Conservation (phyloP, 169 alveolate genomes). For the Theileria orientalis region DNA sequence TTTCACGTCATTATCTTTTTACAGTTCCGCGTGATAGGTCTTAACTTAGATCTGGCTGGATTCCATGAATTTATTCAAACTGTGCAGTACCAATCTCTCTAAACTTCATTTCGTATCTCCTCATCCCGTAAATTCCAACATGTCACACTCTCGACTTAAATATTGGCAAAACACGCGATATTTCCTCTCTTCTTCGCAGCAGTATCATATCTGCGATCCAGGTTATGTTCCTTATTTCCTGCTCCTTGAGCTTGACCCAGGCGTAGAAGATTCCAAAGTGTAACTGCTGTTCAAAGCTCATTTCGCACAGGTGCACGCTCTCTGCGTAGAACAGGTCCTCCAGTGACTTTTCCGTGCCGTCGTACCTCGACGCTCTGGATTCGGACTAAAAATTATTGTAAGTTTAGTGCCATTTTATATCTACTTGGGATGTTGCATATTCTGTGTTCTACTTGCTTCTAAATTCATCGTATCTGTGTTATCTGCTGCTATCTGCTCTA, state of each 20-base stretch:
- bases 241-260: conserved; percentile 96
- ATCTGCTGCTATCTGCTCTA: conserved; percentile 40
- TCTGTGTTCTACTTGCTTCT: conserved; percentile 1
- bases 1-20: too few relatives aligned
- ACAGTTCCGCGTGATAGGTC: neutral
- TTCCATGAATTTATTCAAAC: neutral
- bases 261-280: conserved; percentile 96
- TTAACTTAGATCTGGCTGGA: conserved; percentile 1
- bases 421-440: too few relatives aligned
- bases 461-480: too few relatives aligned
- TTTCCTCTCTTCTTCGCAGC: conserved; percentile 81
- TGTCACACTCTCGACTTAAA: conserved; percentile 62
- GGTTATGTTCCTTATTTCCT: conserved; percentile 94
- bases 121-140: neutral
- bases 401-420: neutral
- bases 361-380: conserved; percentile 22
- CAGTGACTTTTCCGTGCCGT: conserved; percentile 69
- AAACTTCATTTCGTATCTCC: neutral
- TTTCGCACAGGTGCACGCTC: conserved; percentile 90
- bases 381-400: conserved; percentile 5
- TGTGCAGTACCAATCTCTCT: neutral
- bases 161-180: conserved; percentile 82
- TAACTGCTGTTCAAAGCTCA: conserved; percentile 95
- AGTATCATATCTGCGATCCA: conserved; percentile 97
- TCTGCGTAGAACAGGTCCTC: conserved; percentile 96